Evolutionary conservation across 495 filamentous ascomycete genomes (phyloP).

Genomic region (Hypoxylon subgilvum): DNA sequence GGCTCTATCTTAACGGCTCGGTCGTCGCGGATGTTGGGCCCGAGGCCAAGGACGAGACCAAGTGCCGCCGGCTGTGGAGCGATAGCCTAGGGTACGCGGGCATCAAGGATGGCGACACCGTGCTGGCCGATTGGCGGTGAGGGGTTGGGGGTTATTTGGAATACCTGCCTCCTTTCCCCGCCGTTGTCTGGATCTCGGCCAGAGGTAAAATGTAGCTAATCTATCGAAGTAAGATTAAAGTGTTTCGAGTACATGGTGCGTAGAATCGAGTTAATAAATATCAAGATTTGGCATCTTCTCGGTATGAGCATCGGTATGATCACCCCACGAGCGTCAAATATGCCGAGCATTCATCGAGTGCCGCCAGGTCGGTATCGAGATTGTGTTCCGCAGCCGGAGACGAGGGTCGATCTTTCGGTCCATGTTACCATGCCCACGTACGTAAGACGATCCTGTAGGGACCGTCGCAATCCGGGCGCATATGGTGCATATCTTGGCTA

Average conservation of each 20-base stretch:
- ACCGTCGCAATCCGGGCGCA: constrained; percentile 30
- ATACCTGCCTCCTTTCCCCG: not conserved
- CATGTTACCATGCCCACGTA: constrained; percentile 20
- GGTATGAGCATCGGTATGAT: not conserved
- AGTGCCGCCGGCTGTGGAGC: constrained; percentile 44
- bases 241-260: no score
- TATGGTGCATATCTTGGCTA: constrained; percentile 9
- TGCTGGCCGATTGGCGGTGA: constrained; percentile 46
- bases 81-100: constrained; percentile 43
- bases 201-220: no score
- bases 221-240: no score
- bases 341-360: constrained; percentile 32
- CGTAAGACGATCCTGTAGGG: constrained; percentile 26
- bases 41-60: constrained; percentile 46
- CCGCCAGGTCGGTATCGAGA: constrained; percentile 37
- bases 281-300: constrained; percentile 16
- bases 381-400: constrained; percentile 14
- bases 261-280: no score
- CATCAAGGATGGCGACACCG: constrained; percentile 47
- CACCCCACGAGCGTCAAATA: constrained; percentile 4
- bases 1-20: constrained; percentile 44
- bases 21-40: constrained; percentile 23
- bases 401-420: constrained; percentile 1
- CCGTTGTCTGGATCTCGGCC: not conserved
- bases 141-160: constrained; percentile 4